Evolutionary conservation across 257 asterid genomes (phyloP).

Genomic region (Anisodus tanguticus): DNA sequence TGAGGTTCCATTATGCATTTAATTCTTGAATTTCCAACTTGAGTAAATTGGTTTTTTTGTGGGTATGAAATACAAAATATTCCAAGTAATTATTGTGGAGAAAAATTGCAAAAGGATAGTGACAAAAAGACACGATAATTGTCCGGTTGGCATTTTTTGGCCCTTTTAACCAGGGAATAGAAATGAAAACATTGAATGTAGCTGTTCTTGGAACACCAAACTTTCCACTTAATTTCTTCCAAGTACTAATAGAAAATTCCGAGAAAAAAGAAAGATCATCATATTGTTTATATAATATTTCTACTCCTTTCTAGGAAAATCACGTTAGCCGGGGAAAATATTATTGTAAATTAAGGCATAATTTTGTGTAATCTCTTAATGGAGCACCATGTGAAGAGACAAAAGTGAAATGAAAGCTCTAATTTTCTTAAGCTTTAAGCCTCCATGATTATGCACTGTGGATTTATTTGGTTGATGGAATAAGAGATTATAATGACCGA

Average conservation of each 20-base stretch:
- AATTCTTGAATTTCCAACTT: background rate
- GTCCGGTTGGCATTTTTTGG: constrained; percentile 6
- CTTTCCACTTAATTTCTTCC: background rate
- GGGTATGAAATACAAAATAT: background rate
- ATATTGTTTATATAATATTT: background rate
- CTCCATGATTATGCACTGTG: background rate
- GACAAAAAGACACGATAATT: background rate
- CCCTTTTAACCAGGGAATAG: background rate
- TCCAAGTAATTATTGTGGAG: background rate
- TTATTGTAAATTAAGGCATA: background rate
- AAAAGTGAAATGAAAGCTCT: background rate
- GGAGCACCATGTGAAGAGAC: background rate
- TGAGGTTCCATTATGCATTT: background rate
- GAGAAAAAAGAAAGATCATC: background rate
- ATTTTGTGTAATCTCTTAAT: background rate
- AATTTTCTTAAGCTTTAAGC: background rate
- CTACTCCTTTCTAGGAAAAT: background rate
- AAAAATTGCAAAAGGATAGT: background rate
- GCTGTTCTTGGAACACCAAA: background rate
- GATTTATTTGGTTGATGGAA: background rate
- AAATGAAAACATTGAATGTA: constrained; percentile 3
- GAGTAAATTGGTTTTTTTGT: background rate
- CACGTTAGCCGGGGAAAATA: background rate
- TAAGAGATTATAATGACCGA: background rate
- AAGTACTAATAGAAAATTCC: background rate